Evolutionary conservation across 2,329 filamentous ascomycete genomes (phyloP).

Genomic region (Claviceps digitariae): DNA sequence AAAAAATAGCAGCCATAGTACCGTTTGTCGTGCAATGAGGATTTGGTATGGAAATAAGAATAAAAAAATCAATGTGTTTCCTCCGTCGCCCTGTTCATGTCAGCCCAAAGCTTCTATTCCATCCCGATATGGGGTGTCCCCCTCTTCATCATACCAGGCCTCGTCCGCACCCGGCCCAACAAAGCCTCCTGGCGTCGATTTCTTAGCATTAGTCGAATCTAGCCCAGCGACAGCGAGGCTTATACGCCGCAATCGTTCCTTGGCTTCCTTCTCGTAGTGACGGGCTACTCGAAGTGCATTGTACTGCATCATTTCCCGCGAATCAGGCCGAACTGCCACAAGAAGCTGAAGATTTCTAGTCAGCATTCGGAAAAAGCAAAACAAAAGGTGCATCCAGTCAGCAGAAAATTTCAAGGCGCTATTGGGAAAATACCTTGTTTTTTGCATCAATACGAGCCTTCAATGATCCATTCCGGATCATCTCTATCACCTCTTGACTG

Average conservation of each 20-base stretch:
- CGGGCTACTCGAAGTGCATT: slow-evolving; percentile 54
- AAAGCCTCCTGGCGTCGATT: slow-evolving; percentile 5
- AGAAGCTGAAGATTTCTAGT: slow-evolving; percentile 40
- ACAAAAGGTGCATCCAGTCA: no score
- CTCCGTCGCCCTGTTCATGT: not conserved
- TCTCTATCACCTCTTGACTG: slow-evolving; percentile 58
- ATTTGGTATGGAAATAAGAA: not conserved
- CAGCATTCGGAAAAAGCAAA: not conserved
- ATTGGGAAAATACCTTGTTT: slow-evolving; percentile 40
- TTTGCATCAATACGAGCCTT: slow-evolving; percentile 76
- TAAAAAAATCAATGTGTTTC: not conserved
- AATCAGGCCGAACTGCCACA: slow-evolving; percentile 53
- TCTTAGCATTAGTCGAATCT: slow-evolving; percentile 37
- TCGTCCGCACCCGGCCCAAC: slow-evolving; percentile 15
- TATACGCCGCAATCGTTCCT: slow-evolving; percentile 64
- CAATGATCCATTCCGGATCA: slow-evolving; percentile 62
- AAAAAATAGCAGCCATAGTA: not conserved
- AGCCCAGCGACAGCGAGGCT: slow-evolving; percentile 64
- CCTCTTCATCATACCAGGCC: slow-evolving; percentile 20
- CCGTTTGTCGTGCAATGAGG: not conserved
- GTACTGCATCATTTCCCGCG: slow-evolving; percentile 56
- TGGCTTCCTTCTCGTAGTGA: slow-evolving; percentile 60
- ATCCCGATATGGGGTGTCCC: not conserved
- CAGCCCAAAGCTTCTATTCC: slow-evolving; percentile 5
- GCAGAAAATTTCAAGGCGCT: not conserved